Evolutionary conservation across 2,329 filamentous ascomycete species (phyloP).

Genomic region (Cladosporium oxysporum): DNA sequence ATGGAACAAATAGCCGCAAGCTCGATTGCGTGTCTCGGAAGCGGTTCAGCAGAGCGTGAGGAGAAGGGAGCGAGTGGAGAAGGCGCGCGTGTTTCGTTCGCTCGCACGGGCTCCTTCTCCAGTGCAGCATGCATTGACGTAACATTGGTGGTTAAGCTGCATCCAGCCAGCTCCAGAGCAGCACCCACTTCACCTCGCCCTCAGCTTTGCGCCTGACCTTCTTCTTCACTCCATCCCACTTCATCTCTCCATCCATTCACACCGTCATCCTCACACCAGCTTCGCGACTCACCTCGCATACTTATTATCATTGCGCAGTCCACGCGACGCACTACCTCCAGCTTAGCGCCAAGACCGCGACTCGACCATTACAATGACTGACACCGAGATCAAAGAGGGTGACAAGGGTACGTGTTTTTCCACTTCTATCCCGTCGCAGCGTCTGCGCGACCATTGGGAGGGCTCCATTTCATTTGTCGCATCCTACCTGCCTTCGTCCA

Average conservation of each 20-base stretch:
- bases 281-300: constrained; percentile 8
- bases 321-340: constrained; percentile 1
- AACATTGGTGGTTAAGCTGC: not conserved
- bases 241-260: not conserved
- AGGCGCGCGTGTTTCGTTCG: not conserved
- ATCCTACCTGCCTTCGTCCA: constrained; percentile 20
- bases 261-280: not conserved
- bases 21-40: not conserved
- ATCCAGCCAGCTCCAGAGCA: constrained; percentile 10
- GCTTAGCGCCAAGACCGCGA: constrained; percentile 20
- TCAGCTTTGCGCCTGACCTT: constrained; percentile 9
- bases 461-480: constrained; percentile 20
- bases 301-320: constrained; percentile 2
- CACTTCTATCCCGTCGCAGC: constrained; percentile 18
- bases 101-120: not conserved
- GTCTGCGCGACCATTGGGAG: not conserved
- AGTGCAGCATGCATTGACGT: not conserved
- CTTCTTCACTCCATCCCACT: constrained; percentile 7
- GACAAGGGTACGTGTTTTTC: constrained; percentile 33
- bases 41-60: not conserved
- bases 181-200: constrained; percentile 14
- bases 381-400: constrained; percentile 52
- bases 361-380: constrained; percentile 42
- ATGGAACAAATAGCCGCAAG: not conserved
- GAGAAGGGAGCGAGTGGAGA: not conserved